Base-by-base conservation (phyloP, 768 basidiomycete species). In the Russula compacta region DNA sequence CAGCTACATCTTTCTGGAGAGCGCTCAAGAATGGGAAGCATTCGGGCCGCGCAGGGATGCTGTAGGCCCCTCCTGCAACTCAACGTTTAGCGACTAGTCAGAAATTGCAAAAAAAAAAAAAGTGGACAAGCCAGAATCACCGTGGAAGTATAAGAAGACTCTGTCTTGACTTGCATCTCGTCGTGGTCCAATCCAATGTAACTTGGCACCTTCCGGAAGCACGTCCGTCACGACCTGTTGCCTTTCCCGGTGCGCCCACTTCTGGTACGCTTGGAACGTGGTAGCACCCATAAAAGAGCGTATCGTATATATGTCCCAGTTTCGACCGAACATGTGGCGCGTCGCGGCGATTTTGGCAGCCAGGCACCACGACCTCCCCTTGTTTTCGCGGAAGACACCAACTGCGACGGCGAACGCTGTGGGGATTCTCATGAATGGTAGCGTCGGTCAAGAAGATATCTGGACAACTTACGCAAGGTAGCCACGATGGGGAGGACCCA, bases 181-280 rank as follows among this genome's bases (percentile, higher is more conserved):
- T 40, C 59, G 58, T 35, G 50, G 35, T 33, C 59, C 59, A 4
- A 60, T 24, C 59, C 59, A 60, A 33, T 56, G 59, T 19, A 60
- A 12, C 29, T 56, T 55, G 11, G 43, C 54, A 14, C 54, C 54
- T 35, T 61, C 52, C 1, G 47, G 11, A 4, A 57, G 39, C 2
- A 19, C 32, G 10, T 60, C 59, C 6, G 59, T 55, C 43, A 60
- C 21, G 7, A 33, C 39, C 44, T 60, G 43, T 8, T 38, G 32
- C 17, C 56, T 48, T 12, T 19, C 59, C 9, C 39, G 10, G 21
- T 9, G 24, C 15, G 54, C 29, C 59, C 59, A 56, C 6, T 6
- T 6, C 32, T 10, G 59, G 38, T 60, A 60, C 11, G 3, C 4
- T 14, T 36, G 54, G 21, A 51, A 53, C 6, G 59, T 50, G n/a